phyloP scores from a whole-genome alignment of 2,329 filamentous ascomycete species.

The Botrytis cinerea region DNA sequence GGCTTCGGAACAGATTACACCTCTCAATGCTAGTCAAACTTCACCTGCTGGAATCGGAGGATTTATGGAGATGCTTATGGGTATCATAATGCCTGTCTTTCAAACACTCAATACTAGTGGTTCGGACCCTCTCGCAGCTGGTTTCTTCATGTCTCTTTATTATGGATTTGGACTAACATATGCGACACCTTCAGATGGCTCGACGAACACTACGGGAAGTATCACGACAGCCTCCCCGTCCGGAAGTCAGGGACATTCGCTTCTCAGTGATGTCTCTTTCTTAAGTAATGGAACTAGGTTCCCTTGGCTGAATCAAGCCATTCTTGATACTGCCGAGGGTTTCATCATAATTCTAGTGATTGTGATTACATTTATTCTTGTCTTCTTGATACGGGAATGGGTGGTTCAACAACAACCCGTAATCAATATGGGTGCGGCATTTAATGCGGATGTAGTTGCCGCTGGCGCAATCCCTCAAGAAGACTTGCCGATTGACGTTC shows the following conservation, averaged over 20 bases:
- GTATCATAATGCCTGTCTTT: slow-evolving; percentile 35
- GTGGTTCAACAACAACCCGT: slow-evolving; percentile 97
- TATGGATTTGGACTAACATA: slow-evolving; percentile 35
- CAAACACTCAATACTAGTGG: slow-evolving; percentile 36
- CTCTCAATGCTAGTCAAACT: slow-evolving; percentile 41
- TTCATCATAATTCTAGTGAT: slow-evolving; percentile 91
- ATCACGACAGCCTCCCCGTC: slow-evolving; percentile 20
- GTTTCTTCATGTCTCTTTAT: slow-evolving; percentile 37
- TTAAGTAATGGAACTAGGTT: slow-evolving; percentile 67
- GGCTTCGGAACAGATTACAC: slow-evolving; percentile 34
- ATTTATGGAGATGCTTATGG: slow-evolving; percentile 44
- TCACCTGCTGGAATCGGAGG: slow-evolving; percentile 44
- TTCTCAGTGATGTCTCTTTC: slow-evolving; percentile 59
- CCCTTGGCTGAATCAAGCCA: slow-evolving; percentile 70
- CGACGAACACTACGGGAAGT: slow-evolving; percentile 26
- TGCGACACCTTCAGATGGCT: slow-evolving; percentile 22
- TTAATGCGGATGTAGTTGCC: slow-evolving; percentile 57
- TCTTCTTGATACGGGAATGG: slow-evolving; percentile 96
- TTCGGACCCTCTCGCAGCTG: slow-evolving; percentile 36
- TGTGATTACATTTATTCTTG: slow-evolving; percentile 91
- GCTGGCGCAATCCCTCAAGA: slow-evolving; percentile 41
- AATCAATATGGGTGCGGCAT: slow-evolving; percentile 71
- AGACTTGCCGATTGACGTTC: slow-evolving; percentile 16
- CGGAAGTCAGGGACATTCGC: slow-evolving; percentile 42
- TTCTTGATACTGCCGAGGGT: slow-evolving; percentile 85